These are phyloP conservation scores for Rhodofomes roseus DNA, from an alignment of 1,284 basidiomycete genomes.

Conservation along the genomic window DNA sequence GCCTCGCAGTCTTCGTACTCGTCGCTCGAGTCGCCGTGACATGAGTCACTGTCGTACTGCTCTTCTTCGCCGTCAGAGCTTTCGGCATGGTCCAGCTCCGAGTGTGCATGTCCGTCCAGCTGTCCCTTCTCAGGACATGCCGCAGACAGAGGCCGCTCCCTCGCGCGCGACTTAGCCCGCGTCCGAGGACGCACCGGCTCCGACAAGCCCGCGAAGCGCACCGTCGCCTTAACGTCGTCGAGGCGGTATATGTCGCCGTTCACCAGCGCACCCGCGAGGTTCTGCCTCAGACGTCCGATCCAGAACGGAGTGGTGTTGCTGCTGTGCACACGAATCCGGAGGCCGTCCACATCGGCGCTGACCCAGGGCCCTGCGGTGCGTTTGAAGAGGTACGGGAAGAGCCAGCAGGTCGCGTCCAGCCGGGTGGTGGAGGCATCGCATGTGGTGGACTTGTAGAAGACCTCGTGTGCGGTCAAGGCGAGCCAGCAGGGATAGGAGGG, in stretches of 20 bases:
- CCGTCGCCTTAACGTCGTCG: conserved; percentile 34
- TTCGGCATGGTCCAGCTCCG: background rate
- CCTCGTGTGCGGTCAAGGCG: conserved; percentile 25
- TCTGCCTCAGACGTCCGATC: conserved; percentile 33
- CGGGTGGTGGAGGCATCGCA: conserved; percentile 28
- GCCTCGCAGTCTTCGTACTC: conserved; percentile 10
- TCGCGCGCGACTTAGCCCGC: background rate
- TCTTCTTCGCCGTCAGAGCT: background rate
- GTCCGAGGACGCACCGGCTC: conserved; percentile 2
- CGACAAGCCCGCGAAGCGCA: conserved; percentile 25
- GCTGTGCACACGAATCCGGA: conserved; percentile 32
- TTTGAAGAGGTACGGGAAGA: conserved; percentile 38
- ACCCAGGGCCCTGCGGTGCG: conserved; percentile 35
- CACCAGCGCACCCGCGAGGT: conserved; percentile 36
- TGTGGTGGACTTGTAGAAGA: conserved; percentile 31
- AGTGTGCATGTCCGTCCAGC: background rate
- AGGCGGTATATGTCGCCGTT: conserved; percentile 37
- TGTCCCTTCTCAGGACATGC: conserved; percentile 5
- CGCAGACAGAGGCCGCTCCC: background rate
- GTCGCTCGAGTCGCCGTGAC: conserved; percentile 7
- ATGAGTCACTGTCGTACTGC: background rate
- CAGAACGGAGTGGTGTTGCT: conserved; percentile 36
- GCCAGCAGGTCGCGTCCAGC: conserved; percentile 30
- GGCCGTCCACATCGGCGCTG: conserved; percentile 32
- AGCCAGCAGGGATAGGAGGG: conserved; percentile 30